Percentiles rank a stretch among this genome's conserved stretches.
These are phyloP conservation scores for Ceratocystis papillata DNA, from an alignment of 2,329 filamentous ascomycete species.

Conservation along the genomic window DNA sequence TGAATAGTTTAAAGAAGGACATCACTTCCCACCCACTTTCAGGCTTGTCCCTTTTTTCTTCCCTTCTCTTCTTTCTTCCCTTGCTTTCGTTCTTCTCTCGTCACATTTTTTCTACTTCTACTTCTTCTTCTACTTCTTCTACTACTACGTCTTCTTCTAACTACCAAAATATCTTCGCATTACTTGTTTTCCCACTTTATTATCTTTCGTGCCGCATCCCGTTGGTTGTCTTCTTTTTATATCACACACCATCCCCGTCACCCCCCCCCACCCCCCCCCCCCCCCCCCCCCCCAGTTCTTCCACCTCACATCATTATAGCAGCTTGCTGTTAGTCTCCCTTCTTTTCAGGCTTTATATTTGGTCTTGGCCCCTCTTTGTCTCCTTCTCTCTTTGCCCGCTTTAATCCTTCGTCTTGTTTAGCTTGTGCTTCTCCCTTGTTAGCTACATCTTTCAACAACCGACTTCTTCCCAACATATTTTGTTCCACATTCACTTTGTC, in stretches of 20 bases:
- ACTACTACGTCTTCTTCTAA: not conserved
- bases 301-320: constrained; percentile 14
- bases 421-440: not conserved
- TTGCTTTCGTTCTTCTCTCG: not conserved
- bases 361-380: constrained; percentile 14
- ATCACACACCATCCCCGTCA: not conserved
- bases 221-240: constrained; percentile 6
- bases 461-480: constrained; percentile 6
- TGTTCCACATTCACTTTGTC: constrained; percentile 1
- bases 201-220: constrained; percentile 6
- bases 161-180: constrained; percentile 12
- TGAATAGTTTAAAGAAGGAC: not conserved
- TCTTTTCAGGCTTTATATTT: constrained; percentile 10
- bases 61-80: not conserved
- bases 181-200: not conserved
- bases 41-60: not conserved
- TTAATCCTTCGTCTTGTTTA: not conserved
- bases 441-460: constrained; percentile 7
- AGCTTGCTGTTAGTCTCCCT: not conserved
- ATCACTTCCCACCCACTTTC: not conserved
- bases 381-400: not conserved
- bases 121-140: constrained; percentile 1
- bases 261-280: not conserved
- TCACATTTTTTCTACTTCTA: not conserved
- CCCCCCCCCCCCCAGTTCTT: not conserved